Evolutionary conservation across 2,329 filamentous ascomycete genomes (phyloP).

Genomic region (Colletotrichum neosansevieriae): DNA sequence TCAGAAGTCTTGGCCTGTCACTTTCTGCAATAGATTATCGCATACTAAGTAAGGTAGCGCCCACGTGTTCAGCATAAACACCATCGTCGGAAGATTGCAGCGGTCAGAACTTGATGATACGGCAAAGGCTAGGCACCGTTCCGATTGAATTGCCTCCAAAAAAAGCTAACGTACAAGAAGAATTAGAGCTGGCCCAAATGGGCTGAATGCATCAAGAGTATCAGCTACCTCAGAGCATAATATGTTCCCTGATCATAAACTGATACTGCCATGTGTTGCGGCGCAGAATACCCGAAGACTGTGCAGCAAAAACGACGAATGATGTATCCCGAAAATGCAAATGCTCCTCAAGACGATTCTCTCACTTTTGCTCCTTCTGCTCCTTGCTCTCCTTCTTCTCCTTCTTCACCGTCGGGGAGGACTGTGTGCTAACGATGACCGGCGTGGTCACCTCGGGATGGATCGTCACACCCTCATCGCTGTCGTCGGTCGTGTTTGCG

Average conservation of each 20-base stretch:
- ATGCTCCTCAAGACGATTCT: conserved; percentile 29
- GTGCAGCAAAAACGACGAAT: conserved; percentile 28
- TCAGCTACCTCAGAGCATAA: conserved; percentile 52
- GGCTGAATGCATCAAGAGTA: conserved; percentile 49
- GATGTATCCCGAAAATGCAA: conserved; percentile 40
- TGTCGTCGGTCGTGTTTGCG: conserved; percentile 58
- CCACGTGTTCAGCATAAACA: too few species aligned
- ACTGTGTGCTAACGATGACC: conserved; percentile 59
- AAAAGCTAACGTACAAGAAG: conserved; percentile 56
- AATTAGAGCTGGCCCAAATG: conserved; percentile 49
- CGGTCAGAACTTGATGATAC: not conserved
- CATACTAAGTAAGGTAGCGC: too few species aligned
- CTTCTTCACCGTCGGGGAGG: conserved; percentile 61
- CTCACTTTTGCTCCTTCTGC: conserved; percentile 36
- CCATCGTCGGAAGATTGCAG: too few species aligned
- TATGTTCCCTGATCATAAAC: conserved; percentile 49
- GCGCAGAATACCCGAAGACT: conserved; percentile 31
- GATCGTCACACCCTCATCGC: conserved; percentile 67
- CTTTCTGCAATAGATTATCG: too few species aligned
- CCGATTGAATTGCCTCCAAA: conserved; percentile 42
- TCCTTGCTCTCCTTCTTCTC: conserved; percentile 43
- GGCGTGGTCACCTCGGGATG: conserved; percentile 60
- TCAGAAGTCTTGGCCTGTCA: not conserved
- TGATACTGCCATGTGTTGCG: conserved; percentile 40
- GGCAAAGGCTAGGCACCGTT: conserved; percentile 30